Evolutionary conservation across 345 rosid species (phyloP).

Genomic region (Aegle marmelos): DNA sequence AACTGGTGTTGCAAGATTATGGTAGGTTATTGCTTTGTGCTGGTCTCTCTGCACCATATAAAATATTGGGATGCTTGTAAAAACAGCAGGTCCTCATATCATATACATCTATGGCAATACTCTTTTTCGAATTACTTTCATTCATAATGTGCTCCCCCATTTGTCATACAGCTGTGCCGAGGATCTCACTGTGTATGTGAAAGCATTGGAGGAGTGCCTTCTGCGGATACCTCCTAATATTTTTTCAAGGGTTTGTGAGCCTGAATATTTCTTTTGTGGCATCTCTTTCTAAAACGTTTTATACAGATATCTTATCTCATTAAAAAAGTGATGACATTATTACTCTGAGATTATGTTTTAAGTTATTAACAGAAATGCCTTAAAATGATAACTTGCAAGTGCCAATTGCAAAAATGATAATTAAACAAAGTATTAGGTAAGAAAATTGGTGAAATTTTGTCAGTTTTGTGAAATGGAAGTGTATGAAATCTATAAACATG

Average conservation of each 20-base stretch:
- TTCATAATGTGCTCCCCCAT: conserved; percentile 4
- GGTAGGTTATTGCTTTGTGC: conserved; percentile 41
- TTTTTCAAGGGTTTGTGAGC: conserved; percentile 64
- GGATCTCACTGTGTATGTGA: conserved; percentile 65
- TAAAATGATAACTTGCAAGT: neutral
- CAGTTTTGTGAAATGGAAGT: neutral
- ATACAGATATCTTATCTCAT: neutral
- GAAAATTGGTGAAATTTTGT: neutral
- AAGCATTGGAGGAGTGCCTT: conserved; percentile 73
- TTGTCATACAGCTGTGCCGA: conserved; percentile 55
- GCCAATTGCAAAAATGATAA: neutral
- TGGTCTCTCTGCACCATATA: neutral
- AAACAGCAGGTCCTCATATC: neutral
- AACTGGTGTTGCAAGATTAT: conserved; percentile 93
- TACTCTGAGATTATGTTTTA: neutral
- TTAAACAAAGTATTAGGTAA: neutral
- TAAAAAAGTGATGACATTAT: neutral
- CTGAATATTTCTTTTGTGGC: conserved; percentile 2
- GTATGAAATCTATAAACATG: neutral
- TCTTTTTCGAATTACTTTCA: neutral
- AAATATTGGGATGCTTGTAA: neutral
- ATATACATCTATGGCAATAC: neutral
- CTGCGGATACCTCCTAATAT: conserved; percentile 76
- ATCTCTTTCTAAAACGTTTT: conserved; percentile 2
- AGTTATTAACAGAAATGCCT: neutral